Conservation (phyloP, 2,329 filamentous ascomycete species). For the Hymenoscyphus salicellus region DNA sequence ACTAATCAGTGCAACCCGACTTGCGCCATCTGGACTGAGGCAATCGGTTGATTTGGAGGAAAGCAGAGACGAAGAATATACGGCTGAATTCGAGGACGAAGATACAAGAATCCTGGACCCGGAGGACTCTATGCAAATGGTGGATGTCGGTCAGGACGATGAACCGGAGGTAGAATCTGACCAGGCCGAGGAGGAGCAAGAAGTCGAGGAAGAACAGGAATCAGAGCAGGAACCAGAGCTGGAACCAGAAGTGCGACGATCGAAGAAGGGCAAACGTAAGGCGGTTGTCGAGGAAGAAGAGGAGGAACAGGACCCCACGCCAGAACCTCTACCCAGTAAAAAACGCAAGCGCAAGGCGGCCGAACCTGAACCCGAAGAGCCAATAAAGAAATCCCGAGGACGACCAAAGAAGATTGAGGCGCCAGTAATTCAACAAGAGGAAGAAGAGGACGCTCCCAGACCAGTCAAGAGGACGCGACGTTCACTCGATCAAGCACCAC, state of each 20-base stretch:
- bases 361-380: slow-evolving; percentile 16
- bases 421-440: slow-evolving; percentile 14
- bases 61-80: slow-evolving; percentile 30
- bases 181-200: slow-evolving; percentile 15
- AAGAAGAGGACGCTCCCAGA: slow-evolving; percentile 29
- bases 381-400: slow-evolving; percentile 19
- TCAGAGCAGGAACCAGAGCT: slow-evolving; percentile 10
- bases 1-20: slow-evolving; percentile 24
- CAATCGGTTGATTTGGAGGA: slow-evolving; percentile 16
- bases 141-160: slow-evolving; percentile 33
- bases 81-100: slow-evolving; percentile 44
- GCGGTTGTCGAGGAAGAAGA: slow-evolving; percentile 1
- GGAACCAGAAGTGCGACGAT: slow-evolving; percentile 17
- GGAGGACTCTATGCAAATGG: slow-evolving; percentile 28
- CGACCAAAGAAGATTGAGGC: slow-evolving; percentile 29
- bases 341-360: slow-evolving; percentile 26
- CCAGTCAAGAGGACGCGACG: slow-evolving; percentile 18
- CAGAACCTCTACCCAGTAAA: slow-evolving; percentile 21
- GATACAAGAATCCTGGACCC: slow-evolving; percentile 49
- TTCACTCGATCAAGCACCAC: slow-evolving; percentile 14
- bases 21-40: slow-evolving; percentile 13
- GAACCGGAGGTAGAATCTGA: slow-evolving; percentile 28
- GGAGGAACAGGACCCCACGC: slow-evolving; percentile 16
- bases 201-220: slow-evolving; percentile 20
- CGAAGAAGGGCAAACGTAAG: slow-evolving; percentile 28